These are phyloP conservation scores for Colletotrichum costaricense DNA, from an alignment of 2,329 filamentous ascomycete genomes.

Conservation along the genomic window DNA sequence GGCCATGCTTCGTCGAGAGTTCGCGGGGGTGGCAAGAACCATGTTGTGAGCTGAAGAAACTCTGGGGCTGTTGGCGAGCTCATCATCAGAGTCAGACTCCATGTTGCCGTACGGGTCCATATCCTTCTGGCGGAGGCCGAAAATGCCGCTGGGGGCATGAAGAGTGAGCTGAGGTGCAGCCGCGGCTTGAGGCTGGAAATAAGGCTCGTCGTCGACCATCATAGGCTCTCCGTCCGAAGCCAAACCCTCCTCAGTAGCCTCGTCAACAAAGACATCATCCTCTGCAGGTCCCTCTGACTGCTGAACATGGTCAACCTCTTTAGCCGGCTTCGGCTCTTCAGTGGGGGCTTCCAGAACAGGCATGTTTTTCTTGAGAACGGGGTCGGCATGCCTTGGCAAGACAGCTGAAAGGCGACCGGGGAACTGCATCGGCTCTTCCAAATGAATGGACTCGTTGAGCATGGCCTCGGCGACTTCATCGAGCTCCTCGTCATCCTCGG, in stretches of 20 bases:
- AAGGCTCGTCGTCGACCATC: constrained; percentile 38
- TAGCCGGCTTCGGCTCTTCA: not conserved
- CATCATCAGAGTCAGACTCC: constrained; percentile 68
- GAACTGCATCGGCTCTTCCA: constrained; percentile 52
- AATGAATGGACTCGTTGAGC: constrained; percentile 43
- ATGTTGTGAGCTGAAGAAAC: constrained; percentile 31
- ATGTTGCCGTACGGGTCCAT: constrained; percentile 54
- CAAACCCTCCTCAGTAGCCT: constrained; percentile 8
- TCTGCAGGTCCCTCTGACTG: constrained; percentile 26
- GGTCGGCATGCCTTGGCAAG: constrained; percentile 55
- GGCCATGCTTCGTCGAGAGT: constrained; percentile 42
- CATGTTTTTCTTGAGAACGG: constrained; percentile 47
- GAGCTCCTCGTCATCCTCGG: constrained; percentile 36
- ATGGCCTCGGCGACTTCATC: constrained; percentile 38
- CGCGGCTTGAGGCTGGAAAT: constrained; percentile 41
- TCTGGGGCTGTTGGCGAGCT: constrained; percentile 51
- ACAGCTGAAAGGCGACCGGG: constrained; percentile 59
- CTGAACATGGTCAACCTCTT: not conserved
- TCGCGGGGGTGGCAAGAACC: constrained; percentile 51
- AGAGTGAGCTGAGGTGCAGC: constrained; percentile 44
- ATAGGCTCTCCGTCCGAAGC: constrained; percentile 33
- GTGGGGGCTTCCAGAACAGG: constrained; percentile 39
- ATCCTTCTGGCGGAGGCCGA: constrained; percentile 61
- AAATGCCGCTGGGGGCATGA: constrained; percentile 44
- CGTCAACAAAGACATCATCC: constrained; percentile 18